These are phyloP conservation scores for Talaromyces proteolyticus DNA, from an alignment of 495 filamentous ascomycete species.

Conservation along the genomic window DNA sequence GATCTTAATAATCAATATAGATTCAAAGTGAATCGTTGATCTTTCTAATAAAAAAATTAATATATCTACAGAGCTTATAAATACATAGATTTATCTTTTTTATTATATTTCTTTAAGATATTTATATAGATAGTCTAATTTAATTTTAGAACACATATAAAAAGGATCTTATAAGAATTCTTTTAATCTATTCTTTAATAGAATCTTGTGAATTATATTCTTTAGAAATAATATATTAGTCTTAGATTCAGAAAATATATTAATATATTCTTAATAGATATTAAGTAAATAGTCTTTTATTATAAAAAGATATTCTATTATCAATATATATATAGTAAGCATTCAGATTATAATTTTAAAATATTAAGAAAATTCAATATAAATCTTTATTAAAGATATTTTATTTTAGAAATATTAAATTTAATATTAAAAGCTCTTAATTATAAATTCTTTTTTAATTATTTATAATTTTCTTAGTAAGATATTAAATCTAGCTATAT, in stretches of 20 bases:
- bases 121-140: neutral
- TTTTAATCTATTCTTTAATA: neutral
- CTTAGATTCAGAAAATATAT: neutral
- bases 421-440: neutral
- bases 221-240: neutral
- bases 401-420: neutral
- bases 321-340: neutral
- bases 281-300: neutral
- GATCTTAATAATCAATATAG: conserved; percentile 1
- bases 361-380: neutral
- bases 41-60: conserved; percentile 6
- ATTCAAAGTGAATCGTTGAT: neutral
- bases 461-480: neutral
- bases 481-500: neutral
- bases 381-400: neutral
- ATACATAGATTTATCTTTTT: conserved; percentile 10
- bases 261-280: neutral
- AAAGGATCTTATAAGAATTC: neutral
- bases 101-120: conserved; percentile 11
- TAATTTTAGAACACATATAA: neutral
- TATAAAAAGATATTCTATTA: neutral
- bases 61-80: conserved; percentile 7
- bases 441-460: neutral
- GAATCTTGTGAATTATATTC: neutral
- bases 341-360: neutral